Evolutionary conservation across 768 basidiomycete genomes (phyloP), one percentile per base, ranked within the genome.

Genomic region (Artomyces pyxidatus): DNA sequence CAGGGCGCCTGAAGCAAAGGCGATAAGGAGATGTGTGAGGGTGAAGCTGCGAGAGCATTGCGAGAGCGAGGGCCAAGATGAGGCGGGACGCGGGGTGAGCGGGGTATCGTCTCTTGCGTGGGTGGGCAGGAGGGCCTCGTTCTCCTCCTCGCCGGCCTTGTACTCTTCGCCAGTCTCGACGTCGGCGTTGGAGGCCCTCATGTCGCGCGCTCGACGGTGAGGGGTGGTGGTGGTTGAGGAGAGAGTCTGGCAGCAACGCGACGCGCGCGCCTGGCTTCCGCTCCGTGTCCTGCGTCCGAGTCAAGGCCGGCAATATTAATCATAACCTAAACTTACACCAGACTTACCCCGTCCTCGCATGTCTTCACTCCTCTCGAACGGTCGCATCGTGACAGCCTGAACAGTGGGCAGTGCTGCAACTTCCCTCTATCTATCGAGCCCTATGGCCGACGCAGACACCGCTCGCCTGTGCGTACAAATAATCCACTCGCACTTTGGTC

Each of bases 361-460:
- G n/a, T n/a, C n/a, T n/a, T n/a, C n/a, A n/a, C n/a, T n/a, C n/a
- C n/a, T n/a, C n/a, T n/a, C n/a, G n/a, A n/a, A n/a, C n/a, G n/a
- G n/a, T n/a, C n/a, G n/a, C n/a, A n/a, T n/a, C n/a, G n/a, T n/a
- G n/a, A n/a, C n/a, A n/a, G n/a, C n/a, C n/a, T n/a, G n/a, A n/a
- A n/a, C n/a, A n/a, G n/a, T n/a, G n/a, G n/a, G n/a, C n/a, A n/a
- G n/a, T n/a, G n/a, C n/a, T n/a, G n/a, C n/a, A n/a, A n/a, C n/a
- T n/a, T n/a, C n/a, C n/a, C n/a, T n/a, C n/a, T n/a, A n/a, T 11
- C 25, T 41, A 5, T 23, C 7, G 12, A 11, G 4, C 39, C 14
- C 39, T 17, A 86, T 86, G 85, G 81, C 81, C 27, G 79, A 86
- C 59, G 69, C 71, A 30, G 76, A 85, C 56, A 81, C 77, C 4